A percentile compares a stretch with the other conserved stretches of the same genome.
Conservation (phyloP, 495 filamentous ascomycete species). For the Penicillium pulvis region DNA sequence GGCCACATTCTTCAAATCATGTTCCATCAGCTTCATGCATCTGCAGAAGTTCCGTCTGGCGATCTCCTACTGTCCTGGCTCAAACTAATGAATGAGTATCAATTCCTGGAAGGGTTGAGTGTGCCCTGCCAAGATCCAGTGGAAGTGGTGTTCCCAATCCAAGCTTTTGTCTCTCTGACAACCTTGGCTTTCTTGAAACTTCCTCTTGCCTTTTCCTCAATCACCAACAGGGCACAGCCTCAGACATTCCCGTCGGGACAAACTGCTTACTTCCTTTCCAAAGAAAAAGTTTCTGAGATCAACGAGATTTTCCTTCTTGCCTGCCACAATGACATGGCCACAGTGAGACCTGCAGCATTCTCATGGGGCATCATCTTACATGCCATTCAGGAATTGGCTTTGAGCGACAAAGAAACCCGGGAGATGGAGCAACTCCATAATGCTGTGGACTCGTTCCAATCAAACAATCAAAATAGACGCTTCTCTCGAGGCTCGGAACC, state of each 20-base stretch:
- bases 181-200: slow-evolving; percentile 76
- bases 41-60: slow-evolving; percentile 55
- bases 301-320: slow-evolving; percentile 59
- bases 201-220: slow-evolving; percentile 40
- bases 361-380: slow-evolving; percentile 79
- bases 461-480: slow-evolving; percentile 37
- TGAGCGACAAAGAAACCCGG: slow-evolving; percentile 56
- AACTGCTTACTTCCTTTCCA: slow-evolving; percentile 62
- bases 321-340: slow-evolving; percentile 46
- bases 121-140: slow-evolving; percentile 45
- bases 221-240: slow-evolving; percentile 26
- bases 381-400: slow-evolving; percentile 61
- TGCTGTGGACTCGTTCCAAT: slow-evolving; percentile 56
- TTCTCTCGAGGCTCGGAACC: slow-evolving; percentile 33
- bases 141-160: slow-evolving; percentile 62
- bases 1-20: slow-evolving; percentile 72
- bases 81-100: slow-evolving; percentile 60
- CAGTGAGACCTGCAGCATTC: slow-evolving; percentile 68
- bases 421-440: slow-evolving; percentile 65
- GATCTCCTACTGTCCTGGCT: slow-evolving; percentile 73
- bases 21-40: slow-evolving; percentile 67
- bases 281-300: slow-evolving; percentile 62
- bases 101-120: slow-evolving; percentile 63
- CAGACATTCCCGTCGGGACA: slow-evolving; percentile 29
- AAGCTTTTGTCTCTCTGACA: slow-evolving; percentile 67